Conservation (phyloP, 2,329 filamentous ascomycete genomes). For the Botrytis deweyae region DNA sequence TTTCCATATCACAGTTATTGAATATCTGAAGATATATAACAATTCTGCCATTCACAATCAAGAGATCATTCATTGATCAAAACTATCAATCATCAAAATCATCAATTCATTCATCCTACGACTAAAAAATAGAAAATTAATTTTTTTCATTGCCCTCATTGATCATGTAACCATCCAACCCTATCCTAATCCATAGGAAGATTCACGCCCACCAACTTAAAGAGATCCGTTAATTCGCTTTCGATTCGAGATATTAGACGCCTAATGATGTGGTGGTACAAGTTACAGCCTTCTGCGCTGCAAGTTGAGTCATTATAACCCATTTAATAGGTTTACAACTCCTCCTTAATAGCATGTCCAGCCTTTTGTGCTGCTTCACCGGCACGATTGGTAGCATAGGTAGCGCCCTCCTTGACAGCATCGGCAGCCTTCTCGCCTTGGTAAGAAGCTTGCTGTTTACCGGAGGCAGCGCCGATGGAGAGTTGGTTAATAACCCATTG, state of each 20-base stretch:
- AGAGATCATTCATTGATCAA: neutral
- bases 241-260: conserved; percentile 13
- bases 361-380: conserved; percentile 41
- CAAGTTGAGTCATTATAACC: neutral
- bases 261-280: conserved; percentile 20
- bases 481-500: conserved; percentile 51
- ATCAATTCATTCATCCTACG: neutral
- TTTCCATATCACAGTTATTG: neutral
- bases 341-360: conserved; percentile 38
- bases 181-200: neutral
- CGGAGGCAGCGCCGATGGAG: conserved; percentile 48
- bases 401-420: conserved; percentile 39
- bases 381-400: conserved; percentile 39
- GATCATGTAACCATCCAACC: neutral
- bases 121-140: neutral
- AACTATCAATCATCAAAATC: neutral
- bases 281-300: neutral
- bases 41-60: neutral
- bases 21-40: neutral
- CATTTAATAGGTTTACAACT: conserved; percentile 34
- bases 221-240: conserved; percentile 12
- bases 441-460: conserved; percentile 43
- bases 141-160: neutral
- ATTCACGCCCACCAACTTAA: conserved; percentile 1
- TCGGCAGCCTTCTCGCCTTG: conserved; percentile 49